Evolutionary conservation across 2,329 filamentous ascomycete species (phyloP).

Genomic region (Pestalotiopsis sp.): DNA sequence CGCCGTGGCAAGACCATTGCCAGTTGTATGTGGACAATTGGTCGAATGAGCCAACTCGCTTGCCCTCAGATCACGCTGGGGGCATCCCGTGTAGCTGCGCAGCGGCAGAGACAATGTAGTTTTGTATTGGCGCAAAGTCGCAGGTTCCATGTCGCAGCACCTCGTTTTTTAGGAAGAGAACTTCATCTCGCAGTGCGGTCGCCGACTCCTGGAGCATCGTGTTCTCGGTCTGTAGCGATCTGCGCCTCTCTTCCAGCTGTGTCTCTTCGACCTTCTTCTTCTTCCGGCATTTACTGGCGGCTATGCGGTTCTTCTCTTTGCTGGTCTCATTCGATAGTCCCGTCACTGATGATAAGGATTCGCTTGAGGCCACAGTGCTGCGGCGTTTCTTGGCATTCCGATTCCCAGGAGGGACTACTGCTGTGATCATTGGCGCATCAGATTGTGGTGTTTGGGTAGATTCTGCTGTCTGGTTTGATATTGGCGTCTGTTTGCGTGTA

Average conservation of each 20-base stretch:
- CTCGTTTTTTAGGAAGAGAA: slow-evolving; percentile 6
- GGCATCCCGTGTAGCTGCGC: not conserved
- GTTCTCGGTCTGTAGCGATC: not conserved
- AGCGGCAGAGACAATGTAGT: slow-evolving; percentile 5
- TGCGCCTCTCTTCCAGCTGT: not conserved
- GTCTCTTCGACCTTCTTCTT: slow-evolving; percentile 13
- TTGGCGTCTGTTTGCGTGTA: not conserved
- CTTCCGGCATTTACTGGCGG: slow-evolving; percentile 10
- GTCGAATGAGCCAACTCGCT: no score
- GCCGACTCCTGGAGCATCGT: not conserved
- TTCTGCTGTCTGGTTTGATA: not conserved
- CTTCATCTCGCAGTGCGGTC: not conserved
- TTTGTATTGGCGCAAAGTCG: slow-evolving; percentile 10
- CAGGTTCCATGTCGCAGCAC: slow-evolving; percentile 9
- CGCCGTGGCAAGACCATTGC: no score
- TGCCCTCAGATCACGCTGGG: not conserved
- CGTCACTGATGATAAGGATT: not conserved
- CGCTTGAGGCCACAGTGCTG: not conserved
- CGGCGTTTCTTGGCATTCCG: not conserved
- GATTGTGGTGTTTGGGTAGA: not conserved
- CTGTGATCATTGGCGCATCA: not conserved
- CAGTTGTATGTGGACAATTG: no score
- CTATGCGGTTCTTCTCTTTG: slow-evolving; percentile 12
- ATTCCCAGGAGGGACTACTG: not conserved
- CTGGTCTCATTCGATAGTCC: not conserved